Percentiles rank a stretch among this genome's conserved stretches.
Conservation (phyloP, 2,329 filamentous ascomycete species). For the Cyphellophora attinorum region DNA sequence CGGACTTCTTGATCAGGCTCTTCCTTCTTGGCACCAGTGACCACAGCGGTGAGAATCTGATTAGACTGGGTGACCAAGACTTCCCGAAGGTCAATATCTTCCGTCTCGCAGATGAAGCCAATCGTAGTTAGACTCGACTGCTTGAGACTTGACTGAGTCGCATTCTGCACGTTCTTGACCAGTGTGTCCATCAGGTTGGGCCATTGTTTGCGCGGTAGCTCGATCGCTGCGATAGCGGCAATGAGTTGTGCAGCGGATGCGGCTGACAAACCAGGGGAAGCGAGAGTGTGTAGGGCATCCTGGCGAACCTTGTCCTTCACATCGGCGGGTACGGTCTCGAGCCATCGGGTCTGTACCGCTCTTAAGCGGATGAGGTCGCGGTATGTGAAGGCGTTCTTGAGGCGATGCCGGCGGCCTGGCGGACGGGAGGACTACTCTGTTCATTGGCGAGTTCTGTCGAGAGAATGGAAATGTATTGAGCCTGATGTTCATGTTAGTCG, state of each 20-base stretch:
- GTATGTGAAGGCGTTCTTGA: constrained; percentile 97
- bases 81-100: constrained; percentile 75
- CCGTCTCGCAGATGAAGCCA: constrained; percentile 95
- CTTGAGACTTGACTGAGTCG: constrained; percentile 71
- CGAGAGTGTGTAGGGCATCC: constrained; percentile 77
- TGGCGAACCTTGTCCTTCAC: constrained; percentile 85
- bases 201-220: constrained; percentile 90
- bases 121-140: constrained; percentile 92
- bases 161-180: constrained; percentile 85
- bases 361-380: constrained; percentile 80
- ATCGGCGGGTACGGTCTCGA: constrained; percentile 67
- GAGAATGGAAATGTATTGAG: constrained; percentile 84
- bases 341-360: constrained; percentile 89
- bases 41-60: constrained; percentile 92
- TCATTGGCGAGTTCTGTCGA: constrained; percentile 93
- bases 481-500: constrained; percentile 44
- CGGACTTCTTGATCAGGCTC: constrained; percentile 87
- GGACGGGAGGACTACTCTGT: constrained; percentile 68
- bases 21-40: constrained; percentile 94
- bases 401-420: constrained; percentile 90
- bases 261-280: constrained; percentile 74
- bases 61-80: constrained; percentile 83
- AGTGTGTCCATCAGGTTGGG: constrained; percentile 77
- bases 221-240: constrained; percentile 86
- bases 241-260: constrained; percentile 90